Evolutionary conservation across 768 basidiomycete species (phyloP), one percentile per base, ranked within the genome.

Genomic region (Sporobolomyces pararoseus): DNA sequence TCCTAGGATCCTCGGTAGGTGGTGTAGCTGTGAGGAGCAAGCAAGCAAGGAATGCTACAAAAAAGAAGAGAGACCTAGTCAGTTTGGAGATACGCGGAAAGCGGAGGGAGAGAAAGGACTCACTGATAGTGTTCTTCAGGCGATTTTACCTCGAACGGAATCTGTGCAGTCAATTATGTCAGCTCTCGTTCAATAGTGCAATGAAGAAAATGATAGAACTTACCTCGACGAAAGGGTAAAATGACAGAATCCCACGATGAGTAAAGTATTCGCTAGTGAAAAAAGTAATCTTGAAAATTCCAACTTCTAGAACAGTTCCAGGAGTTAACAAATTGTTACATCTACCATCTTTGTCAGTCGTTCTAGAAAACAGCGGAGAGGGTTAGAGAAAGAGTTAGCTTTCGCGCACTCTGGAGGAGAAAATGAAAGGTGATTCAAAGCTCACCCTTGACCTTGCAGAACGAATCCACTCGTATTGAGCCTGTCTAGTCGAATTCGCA

Each of bases 181-280:
- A n/a, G n/a, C n/a, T n/a, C n/a, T n/a, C n/a, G n/a, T n/a, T n/a
- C n/a, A n/a, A n/a, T n/a, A n/a, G n/a, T n/a, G n/a, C n/a, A n/a
- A n/a, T n/a, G n/a, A n/a, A n/a, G n/a, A 23, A 29, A 27, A 21
- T n/a, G 46, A 25, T 7, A 7, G 25, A 53, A 42, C 72, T 32
- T 27, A 78, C 77, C 70, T 79, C 78, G 55, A 79, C 70, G 53
- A 75, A 76, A 17, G 78, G 78, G 64, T 78, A 79, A 65, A 79
- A 79, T 16, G 66, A 71, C 27, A 70, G 29, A 39, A 76, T 65
- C 3, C 63, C 71, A 12, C 65, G 54, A 3, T 52, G 47, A 4
- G 61, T 62, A n/a, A 76, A 79, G 64, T 76, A 79, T 37, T 75
- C 69, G 34, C 64, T 63, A 0, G 77, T 76, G 68, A 75, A 73